phyloP scores from a whole-genome alignment of 108 stramenopile species.

The Schizochytrium sp. region DNA sequence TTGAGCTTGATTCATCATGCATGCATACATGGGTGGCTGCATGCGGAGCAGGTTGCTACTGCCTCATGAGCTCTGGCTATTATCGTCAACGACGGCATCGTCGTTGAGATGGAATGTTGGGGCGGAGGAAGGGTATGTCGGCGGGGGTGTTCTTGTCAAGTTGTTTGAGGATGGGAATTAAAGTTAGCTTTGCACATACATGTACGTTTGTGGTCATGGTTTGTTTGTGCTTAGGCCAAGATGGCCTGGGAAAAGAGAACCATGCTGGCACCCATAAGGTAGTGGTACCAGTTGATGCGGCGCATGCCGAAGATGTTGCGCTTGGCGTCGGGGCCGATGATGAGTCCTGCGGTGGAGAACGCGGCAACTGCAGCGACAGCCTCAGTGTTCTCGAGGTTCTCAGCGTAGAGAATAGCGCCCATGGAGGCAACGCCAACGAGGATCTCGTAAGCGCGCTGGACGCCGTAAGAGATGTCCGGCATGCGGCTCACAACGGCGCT shows the following conservation, averaged over 20 bases:
- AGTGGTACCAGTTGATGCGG: conserved; percentile 29
- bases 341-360: conserved; percentile 2
- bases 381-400: neutral
- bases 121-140: no score
- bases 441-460: neutral
- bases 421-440: neutral
- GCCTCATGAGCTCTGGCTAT: no score
- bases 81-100: no score
- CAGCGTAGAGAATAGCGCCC: conserved; percentile 12
- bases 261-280: conserved; percentile 40
- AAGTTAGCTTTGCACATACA: no score
- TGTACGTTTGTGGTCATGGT: no score
- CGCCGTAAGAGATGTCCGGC: neutral
- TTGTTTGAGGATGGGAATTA: no score
- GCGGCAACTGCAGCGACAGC: conserved; percentile 17
- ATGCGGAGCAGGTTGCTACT: no score
- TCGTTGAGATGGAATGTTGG: no score
- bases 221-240: neutral
- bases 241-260: conserved; percentile 43
- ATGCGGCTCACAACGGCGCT: neutral
- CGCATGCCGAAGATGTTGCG: neutral
- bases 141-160: no score
- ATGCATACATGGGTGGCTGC: no score
- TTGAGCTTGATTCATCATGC: no score
- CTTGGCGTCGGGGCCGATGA: neutral